Conservation (phyloP, 1,139 yeast genomes). For the Trichomonascaceae sp. region DNA sequence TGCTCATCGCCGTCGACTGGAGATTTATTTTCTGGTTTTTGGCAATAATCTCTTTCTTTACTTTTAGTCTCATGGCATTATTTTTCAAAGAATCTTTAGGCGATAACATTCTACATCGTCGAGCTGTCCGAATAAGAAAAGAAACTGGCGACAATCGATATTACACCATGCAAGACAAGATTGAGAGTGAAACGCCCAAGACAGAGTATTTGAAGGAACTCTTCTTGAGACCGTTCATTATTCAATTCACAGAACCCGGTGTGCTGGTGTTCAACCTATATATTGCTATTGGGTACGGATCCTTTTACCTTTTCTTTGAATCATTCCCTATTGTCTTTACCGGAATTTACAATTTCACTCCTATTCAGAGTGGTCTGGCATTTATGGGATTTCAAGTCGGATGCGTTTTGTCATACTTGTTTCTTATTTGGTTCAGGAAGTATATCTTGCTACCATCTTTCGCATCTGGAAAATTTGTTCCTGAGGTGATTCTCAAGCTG, state of each 20-base stretch:
- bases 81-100: constrained; percentile 49
- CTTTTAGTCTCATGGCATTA: constrained; percentile 33
- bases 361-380: constrained; percentile 44
- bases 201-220: constrained; percentile 32
- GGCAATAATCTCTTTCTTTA: constrained; percentile 36
- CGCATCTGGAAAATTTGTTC: constrained; percentile 4
- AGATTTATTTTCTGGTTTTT: constrained; percentile 43
- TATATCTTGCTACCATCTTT: constrained; percentile 10
- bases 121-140: constrained; percentile 41
- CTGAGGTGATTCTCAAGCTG: constrained; percentile 15
- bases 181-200: not conserved
- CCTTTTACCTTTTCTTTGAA: constrained; percentile 54
- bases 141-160: constrained; percentile 44
- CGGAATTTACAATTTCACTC: constrained; percentile 42
- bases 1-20: constrained; percentile 34
- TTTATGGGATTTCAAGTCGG: constrained; percentile 45
- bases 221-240: constrained; percentile 42
- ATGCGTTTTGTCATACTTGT: constrained; percentile 25
- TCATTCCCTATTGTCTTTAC: constrained; percentile 53
- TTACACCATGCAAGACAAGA: constrained; percentile 22
- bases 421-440: constrained; percentile 13
- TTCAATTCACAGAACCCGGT: constrained; percentile 34
- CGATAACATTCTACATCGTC: constrained; percentile 41
- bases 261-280: constrained; percentile 38
- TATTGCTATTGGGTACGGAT: constrained; percentile 48